phyloP scores from a whole-genome alignment of 2,329 filamentous ascomycete species.

The Aureobasidium melanogenum region DNA sequence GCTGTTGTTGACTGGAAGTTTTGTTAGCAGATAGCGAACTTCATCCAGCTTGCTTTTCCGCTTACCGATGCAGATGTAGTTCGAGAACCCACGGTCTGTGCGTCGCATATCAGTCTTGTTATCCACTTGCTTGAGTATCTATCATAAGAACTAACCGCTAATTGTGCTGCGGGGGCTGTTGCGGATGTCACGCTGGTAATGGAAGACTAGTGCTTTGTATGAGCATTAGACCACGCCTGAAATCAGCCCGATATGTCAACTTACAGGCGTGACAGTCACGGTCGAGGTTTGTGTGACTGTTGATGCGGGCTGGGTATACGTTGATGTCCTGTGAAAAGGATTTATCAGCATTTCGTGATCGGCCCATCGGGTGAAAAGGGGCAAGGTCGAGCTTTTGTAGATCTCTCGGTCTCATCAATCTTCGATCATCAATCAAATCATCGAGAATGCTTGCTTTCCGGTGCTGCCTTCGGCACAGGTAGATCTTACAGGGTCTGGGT shows the following conservation, averaged over 20 bases:
- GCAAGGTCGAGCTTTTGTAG: no score
- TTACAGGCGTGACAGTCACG: background rate
- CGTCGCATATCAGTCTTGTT: background rate
- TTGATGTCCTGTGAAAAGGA: background rate
- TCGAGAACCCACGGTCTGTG: background rate
- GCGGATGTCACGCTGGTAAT: background rate
- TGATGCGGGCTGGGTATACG: background rate
- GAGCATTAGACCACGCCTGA: background rate
- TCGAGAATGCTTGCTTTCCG: no score
- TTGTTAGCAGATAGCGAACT: background rate
- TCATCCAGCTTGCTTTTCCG: no score
- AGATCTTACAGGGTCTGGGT: background rate
- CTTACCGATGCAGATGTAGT: background rate
- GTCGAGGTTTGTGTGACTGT: no score
- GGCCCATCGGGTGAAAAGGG: no score
- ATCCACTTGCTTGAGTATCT: background rate
- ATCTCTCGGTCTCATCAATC: no score
- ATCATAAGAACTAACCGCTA: background rate
- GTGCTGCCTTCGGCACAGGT: no score
- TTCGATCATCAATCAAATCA: no score
- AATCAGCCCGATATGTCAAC: background rate
- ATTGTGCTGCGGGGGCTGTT: background rate
- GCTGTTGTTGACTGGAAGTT: background rate
- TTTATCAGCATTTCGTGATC: background rate
- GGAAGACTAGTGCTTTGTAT: background rate